Percentiles rank a stretch among this genome's conserved stretches.
Evolutionary conservation across 257 asterid species (phyloP).

Genomic region (Datura wrightii): DNA sequence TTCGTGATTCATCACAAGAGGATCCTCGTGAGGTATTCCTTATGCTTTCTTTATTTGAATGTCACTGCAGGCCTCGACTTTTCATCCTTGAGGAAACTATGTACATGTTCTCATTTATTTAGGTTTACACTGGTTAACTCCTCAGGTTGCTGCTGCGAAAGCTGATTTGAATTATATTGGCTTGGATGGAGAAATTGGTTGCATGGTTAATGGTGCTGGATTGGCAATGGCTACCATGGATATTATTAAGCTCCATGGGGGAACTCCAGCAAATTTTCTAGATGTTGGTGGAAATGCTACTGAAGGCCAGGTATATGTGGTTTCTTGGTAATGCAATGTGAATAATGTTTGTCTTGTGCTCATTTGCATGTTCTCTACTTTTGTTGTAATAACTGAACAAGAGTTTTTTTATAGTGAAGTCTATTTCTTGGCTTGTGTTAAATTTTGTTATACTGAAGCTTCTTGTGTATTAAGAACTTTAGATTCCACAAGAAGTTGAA

Average conservation of each 20-base stretch:
- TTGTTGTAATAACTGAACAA: neutral
- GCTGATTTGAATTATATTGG: constrained; percentile 98
- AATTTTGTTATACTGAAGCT: neutral
- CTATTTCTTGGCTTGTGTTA: neutral
- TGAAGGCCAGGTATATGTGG: constrained; percentile 77
- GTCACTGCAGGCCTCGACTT: neutral
- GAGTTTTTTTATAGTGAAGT: neutral
- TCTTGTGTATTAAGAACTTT: neutral
- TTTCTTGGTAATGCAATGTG: constrained; percentile 20
- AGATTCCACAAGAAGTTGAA: constrained; percentile 18
- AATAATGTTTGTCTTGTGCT: neutral
- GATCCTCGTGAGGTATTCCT: constrained; percentile 92
- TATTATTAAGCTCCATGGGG: constrained; percentile 94
- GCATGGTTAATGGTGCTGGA: constrained; percentile 99
- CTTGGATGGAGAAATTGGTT: constrained; percentile 98
- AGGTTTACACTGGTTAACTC: neutral
- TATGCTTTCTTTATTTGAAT: constrained; percentile 3
- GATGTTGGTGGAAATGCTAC: constrained; percentile 99
- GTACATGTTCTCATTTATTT: neutral
- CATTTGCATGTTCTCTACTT: neutral
- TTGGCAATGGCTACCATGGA: constrained; percentile 99
- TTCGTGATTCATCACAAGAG: constrained; percentile 93
- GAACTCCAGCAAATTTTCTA: constrained; percentile 99
- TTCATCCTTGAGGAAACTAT: constrained; percentile 1
- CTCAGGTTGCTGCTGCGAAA: constrained; percentile 95